Evolutionary conservation across 306 rosid species (phyloP).

Genomic region (Gynostemma pentaphyllum): DNA sequence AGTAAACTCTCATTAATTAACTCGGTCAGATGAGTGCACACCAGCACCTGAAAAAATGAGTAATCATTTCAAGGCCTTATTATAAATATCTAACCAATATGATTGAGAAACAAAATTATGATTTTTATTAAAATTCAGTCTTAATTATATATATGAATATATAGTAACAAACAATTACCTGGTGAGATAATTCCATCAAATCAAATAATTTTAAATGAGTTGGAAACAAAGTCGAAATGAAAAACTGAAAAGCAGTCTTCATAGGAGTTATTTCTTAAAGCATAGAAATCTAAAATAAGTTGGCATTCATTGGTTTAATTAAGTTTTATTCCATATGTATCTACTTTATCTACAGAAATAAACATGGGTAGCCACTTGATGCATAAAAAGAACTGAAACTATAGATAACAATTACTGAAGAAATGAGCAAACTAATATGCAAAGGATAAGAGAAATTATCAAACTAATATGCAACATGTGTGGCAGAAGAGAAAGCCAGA

Average conservation of each 20-base stretch:
- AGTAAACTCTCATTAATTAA: constrained; percentile 59
- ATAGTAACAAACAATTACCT: neutral
- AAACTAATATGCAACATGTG: neutral
- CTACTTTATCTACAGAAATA: neutral
- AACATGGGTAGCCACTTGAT: neutral
- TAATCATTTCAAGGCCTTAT: neutral
- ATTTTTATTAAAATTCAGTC: too few relatives aligned
- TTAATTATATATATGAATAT: too few relatives aligned
- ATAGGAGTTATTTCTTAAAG: neutral
- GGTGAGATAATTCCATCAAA: neutral
- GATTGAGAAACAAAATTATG: neutral
- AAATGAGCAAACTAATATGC: neutral
- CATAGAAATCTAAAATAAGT: neutral
- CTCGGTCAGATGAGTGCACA: constrained; percentile 93
- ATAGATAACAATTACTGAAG: neutral
- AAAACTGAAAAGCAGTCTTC: neutral
- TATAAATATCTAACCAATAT: neutral
- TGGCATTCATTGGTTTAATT: too few relatives aligned
- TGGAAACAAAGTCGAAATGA: neutral
- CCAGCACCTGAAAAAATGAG: constrained; percentile 50
- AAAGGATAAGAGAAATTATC: neutral
- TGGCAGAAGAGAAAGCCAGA: constrained; percentile 23
- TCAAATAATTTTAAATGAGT: neutral
- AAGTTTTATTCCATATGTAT: too few relatives aligned
- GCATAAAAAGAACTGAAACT: neutral